A percentile compares a stretch with the other conserved stretches of the same genome.
Evolutionary conservation across 2,329 filamentous ascomycete genomes (phyloP).

Genomic region (Colletotrichum musicola): DNA sequence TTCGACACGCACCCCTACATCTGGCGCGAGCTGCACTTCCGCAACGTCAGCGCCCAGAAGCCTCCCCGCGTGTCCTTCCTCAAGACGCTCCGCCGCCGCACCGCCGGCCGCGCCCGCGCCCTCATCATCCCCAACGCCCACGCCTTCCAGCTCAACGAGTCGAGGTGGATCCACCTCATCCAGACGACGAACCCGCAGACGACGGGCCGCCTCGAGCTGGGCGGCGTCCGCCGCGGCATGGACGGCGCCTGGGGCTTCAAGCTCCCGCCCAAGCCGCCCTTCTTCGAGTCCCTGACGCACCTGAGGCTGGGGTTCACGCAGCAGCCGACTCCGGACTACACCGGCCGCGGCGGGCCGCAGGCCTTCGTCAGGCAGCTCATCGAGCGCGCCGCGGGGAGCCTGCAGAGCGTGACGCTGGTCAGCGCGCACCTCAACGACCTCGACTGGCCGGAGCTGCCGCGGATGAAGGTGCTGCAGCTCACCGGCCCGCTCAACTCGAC

Average conservation of each 20-base stretch:
- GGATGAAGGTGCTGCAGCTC: constrained; percentile 30
- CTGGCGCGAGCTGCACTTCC: constrained; percentile 37
- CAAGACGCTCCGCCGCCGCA: constrained; percentile 30
- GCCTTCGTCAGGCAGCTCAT: constrained; percentile 29
- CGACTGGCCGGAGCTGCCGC: constrained; percentile 33
- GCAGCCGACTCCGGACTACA: background rate
- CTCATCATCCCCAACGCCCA: constrained; percentile 34
- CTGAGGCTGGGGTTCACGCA: constrained; percentile 28
- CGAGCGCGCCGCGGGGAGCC: constrained; percentile 19
- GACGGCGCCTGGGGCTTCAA: constrained; percentile 36
- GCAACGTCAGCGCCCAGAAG: constrained; percentile 10
- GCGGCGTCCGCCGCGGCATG: constrained; percentile 22
- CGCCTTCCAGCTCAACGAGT: constrained; percentile 35
- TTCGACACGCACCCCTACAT: constrained; percentile 36
- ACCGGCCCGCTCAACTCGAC: constrained; percentile 28
- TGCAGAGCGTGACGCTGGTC: constrained; percentile 23
- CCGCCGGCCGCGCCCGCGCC: constrained; percentile 28
- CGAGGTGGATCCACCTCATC: constrained; percentile 35
- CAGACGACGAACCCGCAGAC: constrained; percentile 36
- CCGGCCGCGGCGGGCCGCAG: constrained; percentile 28
- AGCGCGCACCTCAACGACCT: constrained; percentile 34
- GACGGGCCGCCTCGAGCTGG: constrained; percentile 35
- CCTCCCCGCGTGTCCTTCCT: constrained; percentile 29
- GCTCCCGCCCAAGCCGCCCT: constrained; percentile 32
- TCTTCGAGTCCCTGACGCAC: constrained; percentile 27